Base-by-base conservation (phyloP, 2,329 filamentous ascomycete genomes). In the Verticillium nonalfalfae region DNA sequence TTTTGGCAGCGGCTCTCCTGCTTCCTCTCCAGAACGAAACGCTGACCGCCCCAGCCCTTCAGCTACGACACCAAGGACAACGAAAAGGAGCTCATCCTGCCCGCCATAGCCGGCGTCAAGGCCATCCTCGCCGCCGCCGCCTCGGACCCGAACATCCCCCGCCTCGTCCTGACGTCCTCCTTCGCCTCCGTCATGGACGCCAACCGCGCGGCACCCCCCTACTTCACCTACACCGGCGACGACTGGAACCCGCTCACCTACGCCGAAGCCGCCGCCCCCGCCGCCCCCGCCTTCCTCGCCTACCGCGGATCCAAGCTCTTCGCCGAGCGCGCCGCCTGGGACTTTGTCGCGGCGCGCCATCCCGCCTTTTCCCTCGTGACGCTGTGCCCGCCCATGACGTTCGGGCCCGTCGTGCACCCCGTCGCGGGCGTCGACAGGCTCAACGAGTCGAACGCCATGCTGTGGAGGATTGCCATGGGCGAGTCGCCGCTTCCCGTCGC, bases 141-240 rank as follows among this genome's bases (percentile, higher is more conserved):
- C 5, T 52, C 62, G 4, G 65, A 63, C 34, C 61, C 66, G 1
- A 63, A 58, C 1, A 66, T 75, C 36, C 68, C 64, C 13, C 71
- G 73, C 6, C 54, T 78, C 39, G 75, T 87, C 55, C 82, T 90
- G 65, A 90, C 87, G 0, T 89, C 85, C 3, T 89, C 86, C 1
- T 90, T 90, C 67, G 87, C 87, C n/a, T 78, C 86, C 0, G 87
- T 90, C 18, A 68, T 88, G 57, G 78, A 89, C 66, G 65, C 73
- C 1, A 68, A 66, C 54, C 79, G 81, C 60, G 79, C 79, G 31
- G 76, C 73, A 33, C 76, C 78, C 64, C 79, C 81, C 0, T 79
- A 76, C 38, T 81, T 84, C 66, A 78, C 73, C 2, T 86, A 85
- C 69, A 79, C 77, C 0, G 82, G 81, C 60, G 70, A 73, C 1